Evolutionary conservation across 2,329 filamentous ascomycete species (phyloP), one percentile per base, ranked within the genome.

Genomic region (Botrytis deweyae): DNA sequence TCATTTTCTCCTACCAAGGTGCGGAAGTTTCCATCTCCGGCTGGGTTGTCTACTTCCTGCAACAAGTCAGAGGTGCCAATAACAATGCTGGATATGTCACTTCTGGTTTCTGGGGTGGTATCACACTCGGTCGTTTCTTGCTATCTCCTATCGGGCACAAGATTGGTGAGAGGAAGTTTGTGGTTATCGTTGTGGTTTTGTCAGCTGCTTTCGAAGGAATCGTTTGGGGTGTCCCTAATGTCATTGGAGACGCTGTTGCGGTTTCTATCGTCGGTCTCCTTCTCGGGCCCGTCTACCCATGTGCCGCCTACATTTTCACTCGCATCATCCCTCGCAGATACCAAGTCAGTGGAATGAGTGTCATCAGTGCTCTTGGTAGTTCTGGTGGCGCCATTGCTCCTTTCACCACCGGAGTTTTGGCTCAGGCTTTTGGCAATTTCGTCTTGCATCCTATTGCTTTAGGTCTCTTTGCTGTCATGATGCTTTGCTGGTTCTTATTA

Each of bases 1-100:
- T 96, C 84, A 92, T 96, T 81, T 96, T 97, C 81, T 89, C 90
- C 40, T 97, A 97, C 81, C 93, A 96, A 82, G 93, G 93, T 49
- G 91, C 92, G 52, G 93, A 97, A 82, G 93, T 97, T 25, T 91
- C 90, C 22, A 93, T 95, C 76, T 93, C 91, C 0, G 93, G 93
- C 71, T 97, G 93, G 94, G 91, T 95, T 67, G 94, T 95, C 75
- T 94, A 92, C 3, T 97, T 95, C 84, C 84, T 97, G 58, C 94
- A 96, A 82, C 87, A 88, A 68, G 88, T 90, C 76, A 90, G 93
- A 55, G 93, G 92, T 22, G 86, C 92, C 77, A 92, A 92, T 10
- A 85, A 87, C 0, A 85, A 87, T 5, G 92, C 96, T 29, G 93
- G 94, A 52, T 96, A 96, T 81, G 92, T 96, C 36, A 94, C 92